Percentiles rank a stretch among this genome's conserved stretches.
Evolutionary conservation across 2,329 filamentous ascomycete species (phyloP).

Genomic region (Aureobasidium sp.): DNA sequence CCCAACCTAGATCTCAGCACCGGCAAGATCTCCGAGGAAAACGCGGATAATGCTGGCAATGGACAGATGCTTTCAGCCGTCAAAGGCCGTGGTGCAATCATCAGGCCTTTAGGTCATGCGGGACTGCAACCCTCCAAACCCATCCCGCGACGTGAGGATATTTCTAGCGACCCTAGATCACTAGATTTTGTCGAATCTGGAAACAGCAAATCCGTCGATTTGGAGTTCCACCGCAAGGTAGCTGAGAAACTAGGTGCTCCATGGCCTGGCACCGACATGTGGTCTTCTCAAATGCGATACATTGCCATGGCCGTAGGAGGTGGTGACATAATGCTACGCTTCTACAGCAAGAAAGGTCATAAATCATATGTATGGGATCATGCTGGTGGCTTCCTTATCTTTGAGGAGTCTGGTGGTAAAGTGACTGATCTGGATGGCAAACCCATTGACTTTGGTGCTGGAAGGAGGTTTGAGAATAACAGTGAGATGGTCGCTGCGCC

Average conservation of each 20-base stretch:
- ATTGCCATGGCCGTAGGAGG: conserved; percentile 45
- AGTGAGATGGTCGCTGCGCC: conserved; percentile 38
- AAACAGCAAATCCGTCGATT: conserved; percentile 10
- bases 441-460: conserved; percentile 42
- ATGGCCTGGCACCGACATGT: conserved; percentile 46
- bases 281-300: conserved; percentile 50
- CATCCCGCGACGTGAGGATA: conserved; percentile 24
- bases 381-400: conserved; percentile 47
- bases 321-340: conserved; percentile 44
- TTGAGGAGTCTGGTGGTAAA: conserved; percentile 43
- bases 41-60: conserved; percentile 43
- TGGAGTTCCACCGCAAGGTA: conserved; percentile 29
- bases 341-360: conserved; percentile 38
- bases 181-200: conserved; percentile 14
- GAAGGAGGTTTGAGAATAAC: conserved; percentile 34
- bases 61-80: conserved; percentile 42
- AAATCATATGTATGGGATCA: conserved; percentile 51
- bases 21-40: conserved; percentile 39
- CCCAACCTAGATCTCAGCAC: conserved; percentile 50
- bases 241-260: conserved; percentile 33
- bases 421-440: conserved; percentile 47
- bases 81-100: conserved; percentile 38
- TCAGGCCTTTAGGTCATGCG: conserved; percentile 57
- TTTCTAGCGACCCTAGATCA: not conserved
- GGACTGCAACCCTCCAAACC: conserved; percentile 39